Evolutionary conservation across 768 basidiomycete genomes (phyloP).

Genomic region (Lactarius quietus): DNA sequence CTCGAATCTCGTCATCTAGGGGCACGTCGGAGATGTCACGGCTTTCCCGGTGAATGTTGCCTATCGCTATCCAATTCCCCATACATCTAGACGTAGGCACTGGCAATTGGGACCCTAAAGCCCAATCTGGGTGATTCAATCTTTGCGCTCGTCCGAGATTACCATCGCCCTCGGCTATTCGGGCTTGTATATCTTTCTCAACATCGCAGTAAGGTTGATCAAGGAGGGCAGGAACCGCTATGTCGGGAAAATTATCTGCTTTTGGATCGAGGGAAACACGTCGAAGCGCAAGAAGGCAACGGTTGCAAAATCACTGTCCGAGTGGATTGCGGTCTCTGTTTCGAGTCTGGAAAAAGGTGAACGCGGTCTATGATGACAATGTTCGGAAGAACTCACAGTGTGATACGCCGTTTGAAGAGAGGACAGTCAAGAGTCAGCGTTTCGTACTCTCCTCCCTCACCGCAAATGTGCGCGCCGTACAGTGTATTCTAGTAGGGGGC

Average conservation of each 20-base stretch:
- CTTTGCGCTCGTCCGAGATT: not conserved
- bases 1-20: slow-evolving; percentile 66
- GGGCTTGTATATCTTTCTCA: slow-evolving; percentile 8
- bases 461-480: slow-evolving; percentile 92
- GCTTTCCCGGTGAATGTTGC: slow-evolving; percentile 46
- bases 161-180: not conserved
- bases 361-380: not conserved
- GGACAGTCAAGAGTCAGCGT: slow-evolving; percentile 88
- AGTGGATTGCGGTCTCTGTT: slow-evolving; percentile 69
- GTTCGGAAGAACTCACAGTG: slow-evolving; percentile 47
- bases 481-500: slow-evolving; percentile 52
- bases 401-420: slow-evolving; percentile 74
- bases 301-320: slow-evolving; percentile 79
- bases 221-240: slow-evolving; percentile 50
- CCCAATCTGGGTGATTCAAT: slow-evolving; percentile 18
- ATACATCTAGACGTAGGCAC: slow-evolving; percentile 32
- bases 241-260: slow-evolving; percentile 20
- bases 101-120: not conserved
- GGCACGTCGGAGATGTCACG: slow-evolving; percentile 32
- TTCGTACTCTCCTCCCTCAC: slow-evolving; percentile 98
- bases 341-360: slow-evolving; percentile 43
- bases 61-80: slow-evolving; percentile 68
- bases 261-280: slow-evolving; percentile 63
- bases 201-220: slow-evolving; percentile 39
- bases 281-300: slow-evolving; percentile 88